phyloP scores from a whole-genome alignment of 176 grass and related monocot genomes.

The Eleusine coracana region DNA sequence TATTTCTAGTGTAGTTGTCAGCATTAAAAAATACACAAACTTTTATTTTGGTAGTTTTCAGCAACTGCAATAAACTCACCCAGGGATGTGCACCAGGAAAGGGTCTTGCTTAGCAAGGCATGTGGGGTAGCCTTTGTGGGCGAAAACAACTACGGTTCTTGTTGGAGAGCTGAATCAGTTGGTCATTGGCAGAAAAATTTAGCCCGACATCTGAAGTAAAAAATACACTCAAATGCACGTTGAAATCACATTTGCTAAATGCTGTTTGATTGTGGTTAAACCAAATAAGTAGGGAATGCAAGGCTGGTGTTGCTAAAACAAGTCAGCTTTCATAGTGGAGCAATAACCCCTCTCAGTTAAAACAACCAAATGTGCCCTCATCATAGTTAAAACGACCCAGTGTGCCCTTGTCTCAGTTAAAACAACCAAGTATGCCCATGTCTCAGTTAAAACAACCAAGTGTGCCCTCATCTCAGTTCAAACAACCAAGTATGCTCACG shows the following conservation, averaged over 20 bases:
- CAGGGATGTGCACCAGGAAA: not conserved
- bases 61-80: not conserved
- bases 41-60: constrained; percentile 5
- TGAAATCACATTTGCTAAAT: not conserved
- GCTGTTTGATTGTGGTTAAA: not conserved
- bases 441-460: too few species aligned
- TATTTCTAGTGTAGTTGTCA: constrained; percentile 2
- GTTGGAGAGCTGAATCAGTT: not conserved
- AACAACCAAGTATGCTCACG: too few species aligned
- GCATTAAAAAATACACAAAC: not conserved
- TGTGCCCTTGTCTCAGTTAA: too few species aligned
- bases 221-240: not conserved
- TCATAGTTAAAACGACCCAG: too few species aligned
- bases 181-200: not conserved
- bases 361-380: too few species aligned
- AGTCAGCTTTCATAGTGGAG: not conserved
- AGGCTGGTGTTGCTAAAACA: not conserved
- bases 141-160: not conserved
- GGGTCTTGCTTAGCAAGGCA: not conserved
- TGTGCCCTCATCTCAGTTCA: too few species aligned
- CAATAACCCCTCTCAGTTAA: not conserved
- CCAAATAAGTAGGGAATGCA: not conserved
- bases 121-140: not conserved
- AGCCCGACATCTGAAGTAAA: not conserved
- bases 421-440: too few species aligned